Percentiles rank a stretch among this genome's conserved stretches.
Conservation (phyloP, 2,329 filamentous ascomycete species). For the Fonsecaea multimorphosa region DNA sequence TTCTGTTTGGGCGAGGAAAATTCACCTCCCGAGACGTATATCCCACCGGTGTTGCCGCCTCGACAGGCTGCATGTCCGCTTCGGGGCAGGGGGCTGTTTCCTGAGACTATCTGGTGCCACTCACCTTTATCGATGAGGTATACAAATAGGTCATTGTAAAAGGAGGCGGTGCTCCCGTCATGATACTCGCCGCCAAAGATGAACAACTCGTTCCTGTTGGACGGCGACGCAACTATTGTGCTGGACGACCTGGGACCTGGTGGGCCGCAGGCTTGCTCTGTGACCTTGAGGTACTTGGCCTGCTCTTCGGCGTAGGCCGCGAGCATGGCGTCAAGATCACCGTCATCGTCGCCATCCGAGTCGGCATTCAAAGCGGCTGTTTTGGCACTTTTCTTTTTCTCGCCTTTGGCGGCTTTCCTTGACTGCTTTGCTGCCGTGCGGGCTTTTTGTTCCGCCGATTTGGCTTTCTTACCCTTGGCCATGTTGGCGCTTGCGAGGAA, state of each 20-base stretch:
- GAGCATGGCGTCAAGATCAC: slow-evolving; percentile 90
- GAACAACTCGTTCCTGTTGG: slow-evolving; percentile 84
- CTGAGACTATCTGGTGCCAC: slow-evolving; percentile 88
- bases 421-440: slow-evolving; percentile 61
- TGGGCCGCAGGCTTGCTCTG: slow-evolving; percentile 74
- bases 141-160: slow-evolving; percentile 71
- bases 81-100: slow-evolving; percentile 87
- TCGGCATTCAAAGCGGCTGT: slow-evolving; percentile 69
- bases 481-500: not conserved
- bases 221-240: slow-evolving; percentile 82
- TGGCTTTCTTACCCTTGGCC: slow-evolving; percentile 63
- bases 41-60: slow-evolving; percentile 79
- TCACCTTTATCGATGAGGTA: slow-evolving; percentile 82
- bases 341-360: slow-evolving; percentile 88
- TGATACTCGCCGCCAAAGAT: slow-evolving; percentile 96
- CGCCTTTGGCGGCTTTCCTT: slow-evolving; percentile 87
- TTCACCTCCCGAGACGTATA: slow-evolving; percentile 93
- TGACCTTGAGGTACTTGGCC: slow-evolving; percentile 92
- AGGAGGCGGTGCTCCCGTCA: slow-evolving; percentile 80
- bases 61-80: slow-evolving; percentile 95
- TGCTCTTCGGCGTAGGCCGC: slow-evolving; percentile 93
- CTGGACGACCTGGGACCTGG: slow-evolving; percentile 80
- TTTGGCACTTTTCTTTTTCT: slow-evolving; percentile 76
- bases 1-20: slow-evolving; percentile 97
- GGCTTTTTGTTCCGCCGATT: slow-evolving; percentile 60